phyloP scores from a whole-genome alignment of 495 filamentous ascomycete species.

The Halenospora varia region DNA sequence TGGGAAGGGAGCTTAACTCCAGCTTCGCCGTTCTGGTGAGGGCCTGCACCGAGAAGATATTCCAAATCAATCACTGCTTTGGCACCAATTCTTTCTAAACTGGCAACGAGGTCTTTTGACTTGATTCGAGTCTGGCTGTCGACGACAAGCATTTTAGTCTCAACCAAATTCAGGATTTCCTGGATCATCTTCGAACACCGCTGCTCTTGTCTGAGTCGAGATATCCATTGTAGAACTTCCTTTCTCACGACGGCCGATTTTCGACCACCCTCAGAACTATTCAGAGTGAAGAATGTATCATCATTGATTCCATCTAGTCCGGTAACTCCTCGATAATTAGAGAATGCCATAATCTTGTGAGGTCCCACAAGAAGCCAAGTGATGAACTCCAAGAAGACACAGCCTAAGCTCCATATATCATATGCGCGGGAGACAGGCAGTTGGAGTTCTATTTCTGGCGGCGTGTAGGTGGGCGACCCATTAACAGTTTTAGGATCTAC shows the following conservation, averaged over 20 bases:
- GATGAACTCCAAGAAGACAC: slow-evolving; percentile 36
- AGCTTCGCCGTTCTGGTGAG: too few species aligned
- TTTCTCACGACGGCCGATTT: background rate
- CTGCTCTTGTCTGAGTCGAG: background rate
- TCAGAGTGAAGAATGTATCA: background rate
- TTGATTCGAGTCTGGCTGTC: background rate
- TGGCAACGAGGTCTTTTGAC: background rate
- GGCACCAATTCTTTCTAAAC: background rate
- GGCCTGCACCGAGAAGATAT: background rate
- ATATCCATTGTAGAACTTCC: background rate
- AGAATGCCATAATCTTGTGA: background rate
- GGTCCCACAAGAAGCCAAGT: slow-evolving; percentile 11
- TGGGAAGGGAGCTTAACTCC: too few species aligned
- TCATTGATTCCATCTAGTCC: background rate
- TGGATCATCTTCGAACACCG: background rate
- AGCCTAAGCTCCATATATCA: slow-evolving; percentile 41
- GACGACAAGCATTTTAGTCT: background rate
- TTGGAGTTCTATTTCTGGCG: slow-evolving; percentile 30
- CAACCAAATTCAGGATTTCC: background rate
- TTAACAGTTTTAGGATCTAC: background rate
- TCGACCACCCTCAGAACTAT: background rate
- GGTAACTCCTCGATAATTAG: background rate
- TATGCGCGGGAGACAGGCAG: slow-evolving; percentile 22
- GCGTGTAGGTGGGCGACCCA: slow-evolving; percentile 27
- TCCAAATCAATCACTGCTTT: background rate